Evolutionary conservation across 148 eudicot genomes (phyloP), one percentile per base, ranked within the genome.

Genomic region (Silene latifolia): DNA sequence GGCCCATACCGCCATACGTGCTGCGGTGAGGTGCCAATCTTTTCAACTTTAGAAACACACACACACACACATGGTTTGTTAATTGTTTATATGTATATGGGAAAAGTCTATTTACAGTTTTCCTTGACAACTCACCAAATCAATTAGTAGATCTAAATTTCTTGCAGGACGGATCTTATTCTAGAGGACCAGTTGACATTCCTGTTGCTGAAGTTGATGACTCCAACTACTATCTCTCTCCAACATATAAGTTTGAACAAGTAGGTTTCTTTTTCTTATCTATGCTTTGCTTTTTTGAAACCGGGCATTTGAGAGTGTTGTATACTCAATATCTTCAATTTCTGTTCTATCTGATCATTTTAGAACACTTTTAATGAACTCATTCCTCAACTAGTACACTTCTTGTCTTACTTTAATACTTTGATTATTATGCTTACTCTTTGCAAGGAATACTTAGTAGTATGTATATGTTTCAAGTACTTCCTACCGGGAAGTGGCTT

Each of bases 171-270:
- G 99, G 99, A 76, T 92, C 99, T 63, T 96, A 92, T 75, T 96
- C 99, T 25, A 89, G 99, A 82, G 99, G 99, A 76, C 98, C 99
- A 63, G 89, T 92, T 85, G 91, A 89, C 63, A 89, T 96, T 81
- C 98, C 97, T 32, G 87, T 96, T 79, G 90, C 91, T 60, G 93
- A 86, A 81, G 78, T 65, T 67, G 85, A 82, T 78, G 94, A 87
- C 63, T 83, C 97, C 44, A 76, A 86, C 2, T 90, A 96, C 77
- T 96, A 78, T 74, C 86, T 87, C 75, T 89, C 92, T 74, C 98
- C 99, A 76, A 96, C 91, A 60, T 88, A 83, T 78, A 92, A 89
- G 81, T 96, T 96, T 82, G 99, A 96, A 79, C 99, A 96, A 82
- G 99, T 92, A 80, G 79, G 96, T 76, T 76, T 42, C 3, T 19